Evolutionary conservation across 495 filamentous ascomycete genomes (phyloP), one percentile per base, ranked within the genome.

Genomic region (Penicillium silybi): DNA sequence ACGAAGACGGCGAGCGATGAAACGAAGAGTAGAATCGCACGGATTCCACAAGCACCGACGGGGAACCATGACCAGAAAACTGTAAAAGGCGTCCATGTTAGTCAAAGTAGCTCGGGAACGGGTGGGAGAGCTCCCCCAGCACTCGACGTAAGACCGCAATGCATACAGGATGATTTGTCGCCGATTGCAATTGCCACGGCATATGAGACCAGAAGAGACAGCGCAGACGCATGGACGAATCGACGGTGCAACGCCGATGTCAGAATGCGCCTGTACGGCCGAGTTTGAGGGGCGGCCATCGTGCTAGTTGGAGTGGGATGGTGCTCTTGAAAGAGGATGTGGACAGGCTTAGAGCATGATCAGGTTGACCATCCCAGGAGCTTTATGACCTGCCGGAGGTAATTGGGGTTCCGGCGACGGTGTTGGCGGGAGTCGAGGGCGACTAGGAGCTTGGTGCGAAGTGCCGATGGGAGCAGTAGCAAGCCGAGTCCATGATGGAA

Each of bases 1-100:
- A 96, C 82, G 65, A 93, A 86, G 47, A 91, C 74, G 32, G 79
- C 75, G 41, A 91, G 74, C 27, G 63, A 65, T 5, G 79, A 74
- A 59, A 93, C 80, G 68, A 91, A 86, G 50, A 92, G 76, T 29
- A 88, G 64, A 27, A 80, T 52, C n/a, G 88, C 80, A 50, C 90
- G 86, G 27, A 95, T 63, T 52, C 85, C 89, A 35, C 85, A 82
- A 48, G 71, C 78, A 47, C 90, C 87, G 41, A 96, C 54, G 38
- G 92, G 90, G 60, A 95, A 89, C 87, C 89, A 89, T 61, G 83
- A 70, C 91, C 90, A 96, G 48, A 95, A 61, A 26, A 82, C 90
- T 96, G 13, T n/a, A 37, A 27, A 29, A 19, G 11, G 23, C 20
- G 15, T 3, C 23, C 38, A 13, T 34, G 48, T 65, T 41, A 41